Percentiles rank a stretch among this genome's conserved stretches.
Conservation (phyloP, 106 monocot species). For the Acanthochlamys bracteata region DNA sequence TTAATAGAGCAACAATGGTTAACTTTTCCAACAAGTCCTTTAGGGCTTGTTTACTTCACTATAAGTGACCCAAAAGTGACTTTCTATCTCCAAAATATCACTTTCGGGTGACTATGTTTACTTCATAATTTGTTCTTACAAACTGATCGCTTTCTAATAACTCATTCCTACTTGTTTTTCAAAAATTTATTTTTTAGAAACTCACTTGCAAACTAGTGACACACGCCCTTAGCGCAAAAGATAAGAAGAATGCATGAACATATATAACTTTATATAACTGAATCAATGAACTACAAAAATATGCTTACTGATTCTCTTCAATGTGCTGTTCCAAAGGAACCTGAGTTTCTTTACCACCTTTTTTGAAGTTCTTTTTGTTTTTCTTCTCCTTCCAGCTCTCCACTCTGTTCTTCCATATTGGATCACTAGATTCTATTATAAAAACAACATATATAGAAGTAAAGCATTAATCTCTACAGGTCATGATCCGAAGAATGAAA, state of each 20-base stretch:
- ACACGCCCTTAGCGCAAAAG: too few species aligned
- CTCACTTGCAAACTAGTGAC: too few species aligned
- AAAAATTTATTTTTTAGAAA: too few species aligned
- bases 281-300: not conserved
- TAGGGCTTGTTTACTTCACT: too few species aligned
- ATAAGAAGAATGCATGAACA: too few species aligned
- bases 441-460: not conserved
- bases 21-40: not conserved
- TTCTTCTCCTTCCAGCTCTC: constrained; percentile 96
- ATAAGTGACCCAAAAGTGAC: too few species aligned
- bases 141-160: too few species aligned
- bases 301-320: constrained; percentile 68
- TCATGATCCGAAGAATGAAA: not conserved
- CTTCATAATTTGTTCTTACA: too few species aligned
- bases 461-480: not conserved
- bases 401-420: constrained; percentile 91
- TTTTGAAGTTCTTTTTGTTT: constrained; percentile 54
- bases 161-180: too few species aligned
- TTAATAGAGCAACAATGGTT: not conserved
- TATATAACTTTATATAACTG: too few species aligned
- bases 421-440: constrained; percentile 47
- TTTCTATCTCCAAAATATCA: not conserved
- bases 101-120: too few species aligned
- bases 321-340: constrained; percentile 69
- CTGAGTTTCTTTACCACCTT: constrained; percentile 32